Evolutionary conservation across 768 basidiomycete genomes (phyloP).

Genomic region (Pholiota conissans): DNA sequence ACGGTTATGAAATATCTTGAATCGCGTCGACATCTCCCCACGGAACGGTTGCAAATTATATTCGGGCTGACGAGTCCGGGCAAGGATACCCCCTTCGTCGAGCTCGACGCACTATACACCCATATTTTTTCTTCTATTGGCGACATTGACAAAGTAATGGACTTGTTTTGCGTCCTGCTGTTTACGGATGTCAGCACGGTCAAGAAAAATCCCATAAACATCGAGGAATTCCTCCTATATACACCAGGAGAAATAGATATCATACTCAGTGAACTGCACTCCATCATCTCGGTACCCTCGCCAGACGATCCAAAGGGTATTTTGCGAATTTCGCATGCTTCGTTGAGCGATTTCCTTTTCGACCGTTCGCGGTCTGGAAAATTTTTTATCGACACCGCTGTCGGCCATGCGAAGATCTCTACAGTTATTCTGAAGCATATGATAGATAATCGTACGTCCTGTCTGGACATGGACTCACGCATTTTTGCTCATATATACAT

Average conservation of each 20-base stretch:
- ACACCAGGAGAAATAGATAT: constrained; percentile 13
- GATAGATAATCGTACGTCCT: not conserved
- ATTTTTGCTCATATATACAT: not conserved
- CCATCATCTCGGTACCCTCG: constrained; percentile 4
- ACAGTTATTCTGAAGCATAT: constrained; percentile 1
- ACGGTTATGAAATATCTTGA: constrained; percentile 14
- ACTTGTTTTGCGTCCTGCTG: constrained; percentile 6
- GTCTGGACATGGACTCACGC: not conserved
- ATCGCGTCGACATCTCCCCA: constrained; percentile 3
- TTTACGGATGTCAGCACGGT: not conserved
- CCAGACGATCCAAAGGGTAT: not conserved
- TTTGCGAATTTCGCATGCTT: constrained; percentile 13
- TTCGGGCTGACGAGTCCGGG: constrained; percentile 4
- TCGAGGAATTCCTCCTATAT: constrained; percentile 11
- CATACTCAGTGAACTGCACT: constrained; percentile 14
- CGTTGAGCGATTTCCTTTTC: constrained; percentile 14
- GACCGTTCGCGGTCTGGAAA: constrained; percentile 12
- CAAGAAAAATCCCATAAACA: not conserved
- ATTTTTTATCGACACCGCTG: constrained; percentile 13
- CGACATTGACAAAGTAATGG: constrained; percentile 8
- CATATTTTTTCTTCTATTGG: constrained; percentile 14
- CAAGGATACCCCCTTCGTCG: constrained; percentile 15
- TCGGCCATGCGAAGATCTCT: constrained; percentile 7
- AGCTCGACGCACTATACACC: constrained; percentile 18
- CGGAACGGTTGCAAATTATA: constrained; percentile 9